Percentiles rank a stretch among this genome's conserved stretches.
Conservation (phyloP, 306 rosid genomes). For the Malus sylvestris region DNA sequence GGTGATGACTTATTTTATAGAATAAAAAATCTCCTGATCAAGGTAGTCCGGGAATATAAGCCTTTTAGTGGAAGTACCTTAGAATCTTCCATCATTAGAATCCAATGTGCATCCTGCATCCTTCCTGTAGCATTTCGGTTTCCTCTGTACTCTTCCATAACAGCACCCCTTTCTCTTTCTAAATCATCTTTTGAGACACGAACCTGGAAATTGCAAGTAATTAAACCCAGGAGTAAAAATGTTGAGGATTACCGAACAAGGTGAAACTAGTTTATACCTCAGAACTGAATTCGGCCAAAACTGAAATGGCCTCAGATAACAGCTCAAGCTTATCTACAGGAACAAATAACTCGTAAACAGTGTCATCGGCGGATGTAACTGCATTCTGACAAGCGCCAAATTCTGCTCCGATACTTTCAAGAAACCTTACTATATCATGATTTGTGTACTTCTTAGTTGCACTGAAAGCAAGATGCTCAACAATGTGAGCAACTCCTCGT, state of each 20-base stretch:
- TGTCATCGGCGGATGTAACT: conserved; percentile 72
- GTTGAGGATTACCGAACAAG: not conserved
- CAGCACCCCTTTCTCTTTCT: conserved; percentile 91
- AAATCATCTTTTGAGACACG: conserved; percentile 82
- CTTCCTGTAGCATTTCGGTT: conserved; percentile 91
- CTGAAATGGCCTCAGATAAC: conserved; percentile 71
- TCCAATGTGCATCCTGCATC: conserved; percentile 94
- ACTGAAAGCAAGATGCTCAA: conserved; percentile 96
- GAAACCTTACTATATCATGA: conserved; percentile 81
- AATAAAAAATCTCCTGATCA: not conserved
- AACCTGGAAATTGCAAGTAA: conserved; percentile 38
- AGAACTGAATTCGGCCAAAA: conserved; percentile 89
- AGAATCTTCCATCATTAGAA: conserved; percentile 82
- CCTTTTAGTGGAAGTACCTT: conserved; percentile 40
- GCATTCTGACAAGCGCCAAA: conserved; percentile 99
- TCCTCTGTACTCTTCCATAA: conserved; percentile 87
- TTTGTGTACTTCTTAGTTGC: conserved; percentile 77
- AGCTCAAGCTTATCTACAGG: conserved; percentile 89
- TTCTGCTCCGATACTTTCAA: conserved; percentile 91
- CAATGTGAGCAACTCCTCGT: conserved; percentile 95
- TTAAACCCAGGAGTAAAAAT: not conserved
- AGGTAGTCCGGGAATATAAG: not conserved
- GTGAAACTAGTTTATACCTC: conserved; percentile 43
- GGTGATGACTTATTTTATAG: not conserved
- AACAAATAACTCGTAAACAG: conserved; percentile 83